A percentile compares a stretch with the other conserved stretches of the same genome.
phyloP scores from a whole-genome alignment of 352 stramenopile genomes.

The Pythium oligandrum region DNA sequence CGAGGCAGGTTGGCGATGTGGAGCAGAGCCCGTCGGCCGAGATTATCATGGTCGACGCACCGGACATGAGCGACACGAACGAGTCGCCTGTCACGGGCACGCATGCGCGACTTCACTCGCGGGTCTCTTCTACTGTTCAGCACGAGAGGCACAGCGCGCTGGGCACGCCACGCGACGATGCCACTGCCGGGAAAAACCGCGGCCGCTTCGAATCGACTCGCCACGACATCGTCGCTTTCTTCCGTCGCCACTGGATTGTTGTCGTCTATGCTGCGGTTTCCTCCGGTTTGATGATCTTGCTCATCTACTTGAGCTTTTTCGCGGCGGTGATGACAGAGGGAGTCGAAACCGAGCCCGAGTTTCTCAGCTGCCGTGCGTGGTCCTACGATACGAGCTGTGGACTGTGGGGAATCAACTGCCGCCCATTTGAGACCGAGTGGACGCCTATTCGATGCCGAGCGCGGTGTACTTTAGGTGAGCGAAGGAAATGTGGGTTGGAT shows the following conservation, averaged over 20 bases:
- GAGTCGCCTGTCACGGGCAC: not conserved
- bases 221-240: slow-evolving; percentile 8
- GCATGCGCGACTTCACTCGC: not conserved
- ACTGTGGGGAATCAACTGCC: slow-evolving; percentile 40
- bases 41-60: too few species aligned
- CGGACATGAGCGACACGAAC: not conserved
- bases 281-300: slow-evolving; percentile 40
- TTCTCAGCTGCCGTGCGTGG: slow-evolving; percentile 65
- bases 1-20: too few species aligned
- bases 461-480: slow-evolving; percentile 53
- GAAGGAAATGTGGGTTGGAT: not conserved
- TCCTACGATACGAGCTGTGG: slow-evolving; percentile 58
- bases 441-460: slow-evolving; percentile 53
- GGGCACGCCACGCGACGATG: not conserved
- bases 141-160: too few species aligned
- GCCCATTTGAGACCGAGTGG: slow-evolving; percentile 34
- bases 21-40: too few species aligned
- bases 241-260: slow-evolving; percentile 28
- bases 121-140: not conserved
- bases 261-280: slow-evolving; percentile 41
- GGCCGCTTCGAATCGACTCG: not conserved
- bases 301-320: slow-evolving; percentile 78
- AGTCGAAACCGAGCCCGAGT: slow-evolving; percentile 29
- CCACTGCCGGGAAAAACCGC: not conserved
- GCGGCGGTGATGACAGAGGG: slow-evolving; percentile 50